Evolutionary conservation across 306 rosid species (phyloP).

Genomic region (Cucumis hystrix): DNA sequence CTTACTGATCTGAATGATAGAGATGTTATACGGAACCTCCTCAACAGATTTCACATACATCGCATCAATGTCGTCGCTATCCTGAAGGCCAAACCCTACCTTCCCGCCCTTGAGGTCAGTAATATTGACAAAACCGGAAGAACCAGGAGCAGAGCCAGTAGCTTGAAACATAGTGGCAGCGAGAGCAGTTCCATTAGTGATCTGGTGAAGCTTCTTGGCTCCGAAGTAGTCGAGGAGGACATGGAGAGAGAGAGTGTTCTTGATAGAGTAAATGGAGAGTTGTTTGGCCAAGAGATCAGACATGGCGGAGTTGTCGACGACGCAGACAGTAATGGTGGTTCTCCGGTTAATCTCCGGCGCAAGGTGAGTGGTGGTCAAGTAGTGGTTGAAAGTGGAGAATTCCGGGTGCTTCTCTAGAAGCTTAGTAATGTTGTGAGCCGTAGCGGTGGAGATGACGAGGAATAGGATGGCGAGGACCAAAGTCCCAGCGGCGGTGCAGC

Average conservation of each 20-base stretch:
- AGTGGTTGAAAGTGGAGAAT: conserved; percentile 73
- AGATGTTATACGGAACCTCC: conserved; percentile 64
- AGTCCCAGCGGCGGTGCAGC: background rate
- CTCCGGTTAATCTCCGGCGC: conserved; percentile 55
- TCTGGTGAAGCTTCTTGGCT: conserved; percentile 95
- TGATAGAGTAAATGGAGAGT: conserved; percentile 43
- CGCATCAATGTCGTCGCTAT: conserved; percentile 39
- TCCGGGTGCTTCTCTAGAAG: conserved; percentile 53
- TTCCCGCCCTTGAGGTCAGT: conserved; percentile 74
- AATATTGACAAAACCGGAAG: conserved; percentile 78
- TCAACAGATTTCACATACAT: conserved; percentile 54
- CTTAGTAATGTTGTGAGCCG: conserved; percentile 6
- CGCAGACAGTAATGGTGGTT: conserved; percentile 73
- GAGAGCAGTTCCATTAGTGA: conserved; percentile 81
- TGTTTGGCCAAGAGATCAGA: conserved; percentile 32
- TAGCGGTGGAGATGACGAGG: background rate
- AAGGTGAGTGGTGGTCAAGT: conserved; percentile 57
- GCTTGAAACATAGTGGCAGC: conserved; percentile 86
- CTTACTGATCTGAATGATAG: conserved; percentile 62
- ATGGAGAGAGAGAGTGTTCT: conserved; percentile 86
- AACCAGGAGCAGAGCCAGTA: conserved; percentile 64
- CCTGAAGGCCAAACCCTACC: conserved; percentile 57
- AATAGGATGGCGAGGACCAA: background rate
- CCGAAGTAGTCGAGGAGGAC: conserved; percentile 80
- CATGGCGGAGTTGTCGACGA: conserved; percentile 83